Evolutionary conservation across 2,329 filamentous ascomycete species (phyloP), one percentile per base, ranked within the genome.

Genomic region (Scleromitrula shiraiana): DNA sequence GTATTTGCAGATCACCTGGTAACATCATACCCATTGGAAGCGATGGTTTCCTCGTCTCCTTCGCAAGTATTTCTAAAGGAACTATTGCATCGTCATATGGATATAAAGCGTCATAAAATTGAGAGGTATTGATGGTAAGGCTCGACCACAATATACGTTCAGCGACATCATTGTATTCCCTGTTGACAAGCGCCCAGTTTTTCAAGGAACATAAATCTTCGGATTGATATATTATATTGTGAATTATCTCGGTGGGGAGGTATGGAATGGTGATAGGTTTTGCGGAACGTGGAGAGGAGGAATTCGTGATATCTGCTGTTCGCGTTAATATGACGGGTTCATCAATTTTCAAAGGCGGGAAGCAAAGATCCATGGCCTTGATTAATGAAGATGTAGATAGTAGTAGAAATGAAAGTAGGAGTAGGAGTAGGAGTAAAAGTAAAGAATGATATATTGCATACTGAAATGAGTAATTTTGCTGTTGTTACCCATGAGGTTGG

Each of bases 151-250:
- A 32, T 24, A 49, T 43, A 29, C 46, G 30, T 30, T 49, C 46
- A 8, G 40, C 46, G 10, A 49, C 37, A 29, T 29, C 23, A 38
- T 49, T 49, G n/a, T 29, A 37, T 20, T 14, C 19, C 39, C 46
- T 24, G n/a, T 22, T 44, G 9, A 44, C 40, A 6, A 49, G 26
- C 12, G 46, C 40, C 46, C 46, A 49, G 7, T 44, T 44, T 30
- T 49, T 49, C n/a, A 49, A 17, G n/a, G 46, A 49, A 24, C 32
- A n/a, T n/a, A 49, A 15, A 27, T 49, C 46, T 30, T 44, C 40
- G 19, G 46, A 17, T 19, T 43, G 46, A 17, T 27, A 37, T 29
- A 49, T 49, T 9, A 49, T 49, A 33, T 32, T 23, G 20, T 49
- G 33, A 12, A 49, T 44, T 2, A 49, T 49, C 37, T 49, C 46